These are phyloP conservation scores for Setomelanomma holmii DNA, from an alignment of 2,329 filamentous ascomycete genomes.

Conservation along the genomic window DNA sequence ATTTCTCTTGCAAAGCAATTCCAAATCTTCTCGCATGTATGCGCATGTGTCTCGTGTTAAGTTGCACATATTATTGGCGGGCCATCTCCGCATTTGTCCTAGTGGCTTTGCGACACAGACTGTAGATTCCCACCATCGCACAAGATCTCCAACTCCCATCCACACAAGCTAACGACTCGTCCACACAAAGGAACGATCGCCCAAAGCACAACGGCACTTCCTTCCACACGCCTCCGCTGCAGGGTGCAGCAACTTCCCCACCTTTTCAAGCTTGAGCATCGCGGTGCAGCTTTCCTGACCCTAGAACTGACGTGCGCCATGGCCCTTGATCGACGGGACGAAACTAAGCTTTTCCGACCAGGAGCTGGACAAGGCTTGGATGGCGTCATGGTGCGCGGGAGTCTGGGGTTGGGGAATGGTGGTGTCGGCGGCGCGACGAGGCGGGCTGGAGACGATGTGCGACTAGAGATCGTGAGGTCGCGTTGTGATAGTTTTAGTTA, in stretches of 20 bases:
- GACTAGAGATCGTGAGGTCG: too few relatives aligned
- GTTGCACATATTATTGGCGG: too few relatives aligned
- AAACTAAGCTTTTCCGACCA: neutral
- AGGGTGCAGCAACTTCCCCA: neutral
- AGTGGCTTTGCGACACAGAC: too few relatives aligned
- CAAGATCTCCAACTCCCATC: too few relatives aligned
- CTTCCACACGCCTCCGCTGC: neutral
- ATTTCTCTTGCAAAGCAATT: neutral
- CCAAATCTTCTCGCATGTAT: neutral
- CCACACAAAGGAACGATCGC: neutral
- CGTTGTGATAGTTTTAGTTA: too few relatives aligned
- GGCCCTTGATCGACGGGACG: neutral
- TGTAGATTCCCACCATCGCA: too few relatives aligned
- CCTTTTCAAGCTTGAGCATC: neutral
- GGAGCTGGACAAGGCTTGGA: neutral
- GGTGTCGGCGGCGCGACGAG: too few relatives aligned
- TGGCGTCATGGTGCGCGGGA: neutral
- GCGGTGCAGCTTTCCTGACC: neutral
- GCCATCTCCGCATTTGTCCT: too few relatives aligned
- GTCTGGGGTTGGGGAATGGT: too few relatives aligned
- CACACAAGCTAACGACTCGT: neutral
- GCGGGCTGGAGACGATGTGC: too few relatives aligned
- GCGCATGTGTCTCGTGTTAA: too few relatives aligned
- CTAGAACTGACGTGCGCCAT: constrained; percentile 1
- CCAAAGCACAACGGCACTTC: neutral